Percentiles rank a stretch among this genome's conserved stretches.
phyloP scores from a whole-genome alignment of 2,329 filamentous ascomycete species.

The Blastomyces percursus region DNA sequence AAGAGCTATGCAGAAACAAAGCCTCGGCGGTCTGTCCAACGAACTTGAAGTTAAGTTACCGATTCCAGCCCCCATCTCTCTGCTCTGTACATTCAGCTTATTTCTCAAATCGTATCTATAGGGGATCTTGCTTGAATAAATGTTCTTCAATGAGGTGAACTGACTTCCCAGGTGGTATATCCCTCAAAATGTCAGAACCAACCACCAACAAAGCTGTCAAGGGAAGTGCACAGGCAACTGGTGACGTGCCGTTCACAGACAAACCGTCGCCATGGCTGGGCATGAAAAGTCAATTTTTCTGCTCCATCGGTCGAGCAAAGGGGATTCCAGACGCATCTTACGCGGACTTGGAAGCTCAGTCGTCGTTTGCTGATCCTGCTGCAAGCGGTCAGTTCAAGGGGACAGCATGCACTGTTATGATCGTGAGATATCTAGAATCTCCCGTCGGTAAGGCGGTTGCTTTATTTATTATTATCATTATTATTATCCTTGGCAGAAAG shows the following conservation, averaged over 20 bases:
- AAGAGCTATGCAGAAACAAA: too few species aligned
- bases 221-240: not conserved
- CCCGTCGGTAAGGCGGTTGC: not conserved
- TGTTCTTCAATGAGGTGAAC: not conserved
- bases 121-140: not conserved
- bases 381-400: slow-evolving; percentile 1
- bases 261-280: slow-evolving; percentile 2
- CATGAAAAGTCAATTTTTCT: not conserved
- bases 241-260: not conserved
- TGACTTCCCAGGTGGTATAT: not conserved
- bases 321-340: not conserved
- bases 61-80: not conserved
- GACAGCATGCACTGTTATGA: not conserved
- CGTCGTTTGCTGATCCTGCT: slow-evolving; percentile 1
- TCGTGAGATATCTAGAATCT: slow-evolving; percentile 1
- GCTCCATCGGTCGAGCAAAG: not conserved
- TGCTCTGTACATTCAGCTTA: not conserved
- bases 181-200: not conserved
- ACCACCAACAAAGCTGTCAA: not conserved
- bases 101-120: not conserved
- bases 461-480: too few species aligned
- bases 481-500: too few species aligned
- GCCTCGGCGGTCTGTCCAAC: not conserved
- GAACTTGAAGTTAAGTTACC: not conserved
- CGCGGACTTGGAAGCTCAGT: slow-evolving; percentile 1